Base-by-base conservation (phyloP, 352 stramenopile genomes). In the Blastocystis sp. region DNA sequence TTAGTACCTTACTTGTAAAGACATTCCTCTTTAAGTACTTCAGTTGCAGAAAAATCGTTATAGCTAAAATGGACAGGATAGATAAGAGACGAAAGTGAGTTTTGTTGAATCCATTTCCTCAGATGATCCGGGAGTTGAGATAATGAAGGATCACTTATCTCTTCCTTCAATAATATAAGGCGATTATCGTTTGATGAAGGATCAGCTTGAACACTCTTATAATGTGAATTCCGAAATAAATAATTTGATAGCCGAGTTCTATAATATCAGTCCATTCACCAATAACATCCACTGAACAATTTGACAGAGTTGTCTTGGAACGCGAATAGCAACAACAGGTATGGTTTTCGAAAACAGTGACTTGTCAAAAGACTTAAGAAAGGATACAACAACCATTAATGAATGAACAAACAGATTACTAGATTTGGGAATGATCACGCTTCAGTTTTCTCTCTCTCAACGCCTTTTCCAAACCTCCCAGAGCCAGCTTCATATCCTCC, bases 1-100 rank as follows among this genome's bases (percentile, higher is more conserved):
- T 44, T 17, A 89, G 57, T 42, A 89, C 66, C 78, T 89, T 77
- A 48, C 40, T 48, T 30, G 60, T 78, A 24, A 78, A 56, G 37
- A 53, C 2, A 54, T 33, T 42, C 37, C 27, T 5, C 24, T 3
- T 54, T 13, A 17, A n/a, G 30, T 40, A 93, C 89, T 90, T 94
- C 90, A 54, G 93, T 91, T 0, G 92, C 91, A 13, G 92, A 91
- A 54, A 90, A 92, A 84, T 92, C 80, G 7, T 91, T 66, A 70
- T 93, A 93, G 27, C 66, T 44, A 4, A 89, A 68, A n/a, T 27
- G 22, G 42, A 91, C 9, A 0, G 56, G 35, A 56, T 90, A 60
- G 19, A n/a, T 33, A 5, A 59, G 44, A 33, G 60, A 42, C 15
- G 44, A 42, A 33, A 62, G 3, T 37, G 87, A n/a, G 11, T 89